These are phyloP conservation scores for Chenopodium berlandieri DNA, from an alignment of 148 eudicot species.

Conservation along the genomic window DNA sequence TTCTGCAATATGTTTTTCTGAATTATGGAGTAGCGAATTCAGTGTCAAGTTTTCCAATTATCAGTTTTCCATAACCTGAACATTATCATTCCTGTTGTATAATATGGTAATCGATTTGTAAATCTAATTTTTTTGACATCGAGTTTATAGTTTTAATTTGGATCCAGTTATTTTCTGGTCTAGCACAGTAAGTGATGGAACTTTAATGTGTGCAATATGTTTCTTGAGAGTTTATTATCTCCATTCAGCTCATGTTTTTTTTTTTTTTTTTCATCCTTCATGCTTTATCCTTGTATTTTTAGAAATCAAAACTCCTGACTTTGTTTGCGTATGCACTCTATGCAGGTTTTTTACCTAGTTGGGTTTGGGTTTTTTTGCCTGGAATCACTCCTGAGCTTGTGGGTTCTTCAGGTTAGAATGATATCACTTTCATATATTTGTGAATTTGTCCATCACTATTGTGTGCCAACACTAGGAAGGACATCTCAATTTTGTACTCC, in stretches of 20 bases:
- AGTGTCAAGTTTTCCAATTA: background rate
- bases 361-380: constrained; percentile 91
- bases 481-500: background rate
- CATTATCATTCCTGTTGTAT: background rate
- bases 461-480: background rate
- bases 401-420: constrained; percentile 94
- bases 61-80: background rate
- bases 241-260: background rate
- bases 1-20: background rate
- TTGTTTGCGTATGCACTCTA: constrained; percentile 3
- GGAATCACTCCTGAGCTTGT: constrained; percentile 88
- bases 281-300: background rate
- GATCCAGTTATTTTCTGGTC: background rate
- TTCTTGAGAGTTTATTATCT: background rate
- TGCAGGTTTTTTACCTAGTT: constrained; percentile 84
- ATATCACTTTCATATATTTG: background rate
- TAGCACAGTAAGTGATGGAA: background rate
- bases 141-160: background rate
- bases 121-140: background rate
- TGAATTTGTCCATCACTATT: constrained; percentile 13
- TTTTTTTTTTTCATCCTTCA: no score
- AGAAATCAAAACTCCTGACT: constrained; percentile 16
- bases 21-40: background rate
- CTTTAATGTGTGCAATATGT: background rate
- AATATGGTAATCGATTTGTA: background rate